A percentile compares a stretch with the other conserved stretches of the same genome.
phyloP scores from a whole-genome alignment of 768 basidiomycete species.

The Trametes coccinea region DNA sequence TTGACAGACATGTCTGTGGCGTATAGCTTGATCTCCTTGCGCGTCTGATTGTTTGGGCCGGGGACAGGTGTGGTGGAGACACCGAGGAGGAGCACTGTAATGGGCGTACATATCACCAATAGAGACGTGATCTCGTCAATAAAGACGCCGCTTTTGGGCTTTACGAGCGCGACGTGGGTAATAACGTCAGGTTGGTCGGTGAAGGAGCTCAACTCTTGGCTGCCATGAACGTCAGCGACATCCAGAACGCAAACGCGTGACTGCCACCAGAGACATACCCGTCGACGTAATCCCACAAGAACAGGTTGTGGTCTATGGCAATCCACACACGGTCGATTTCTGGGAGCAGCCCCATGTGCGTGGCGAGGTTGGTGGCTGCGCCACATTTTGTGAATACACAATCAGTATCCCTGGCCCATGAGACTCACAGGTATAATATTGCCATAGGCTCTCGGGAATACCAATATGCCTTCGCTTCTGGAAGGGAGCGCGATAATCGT shows the following conservation, averaged over 20 bases:
- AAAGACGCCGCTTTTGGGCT: constrained; percentile 83
- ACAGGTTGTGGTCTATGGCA: constrained; percentile 89
- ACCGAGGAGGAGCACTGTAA: constrained; percentile 83
- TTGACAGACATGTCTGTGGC: constrained; percentile 81
- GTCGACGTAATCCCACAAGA: constrained; percentile 95
- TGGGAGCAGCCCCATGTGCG: constrained; percentile 88
- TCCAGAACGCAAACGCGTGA: background rate
- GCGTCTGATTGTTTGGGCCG: constrained; percentile 40
- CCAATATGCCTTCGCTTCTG: constrained; percentile 74
- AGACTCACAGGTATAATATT: constrained; percentile 68
- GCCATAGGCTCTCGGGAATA: constrained; percentile 78
- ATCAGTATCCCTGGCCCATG: background rate
- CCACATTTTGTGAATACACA: constrained; percentile 22
- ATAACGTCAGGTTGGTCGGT: constrained; percentile 91
- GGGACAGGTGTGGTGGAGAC: constrained; percentile 55
- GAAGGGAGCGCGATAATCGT: constrained; percentile 77
- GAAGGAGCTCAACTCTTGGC: constrained; percentile 91
- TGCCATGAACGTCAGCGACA: constrained; percentile 29
- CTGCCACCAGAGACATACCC: constrained; percentile 56
- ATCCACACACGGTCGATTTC: constrained; percentile 96
- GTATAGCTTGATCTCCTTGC: constrained; percentile 83
- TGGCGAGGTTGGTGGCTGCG: constrained; percentile 64
- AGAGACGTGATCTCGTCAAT: constrained; percentile 89
- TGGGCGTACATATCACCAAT: constrained; percentile 86
- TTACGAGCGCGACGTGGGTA: constrained; percentile 83